Evolutionary conservation across 2,329 filamentous ascomycete species (phyloP).

Genomic region (Dichotomopilus funicola): DNA sequence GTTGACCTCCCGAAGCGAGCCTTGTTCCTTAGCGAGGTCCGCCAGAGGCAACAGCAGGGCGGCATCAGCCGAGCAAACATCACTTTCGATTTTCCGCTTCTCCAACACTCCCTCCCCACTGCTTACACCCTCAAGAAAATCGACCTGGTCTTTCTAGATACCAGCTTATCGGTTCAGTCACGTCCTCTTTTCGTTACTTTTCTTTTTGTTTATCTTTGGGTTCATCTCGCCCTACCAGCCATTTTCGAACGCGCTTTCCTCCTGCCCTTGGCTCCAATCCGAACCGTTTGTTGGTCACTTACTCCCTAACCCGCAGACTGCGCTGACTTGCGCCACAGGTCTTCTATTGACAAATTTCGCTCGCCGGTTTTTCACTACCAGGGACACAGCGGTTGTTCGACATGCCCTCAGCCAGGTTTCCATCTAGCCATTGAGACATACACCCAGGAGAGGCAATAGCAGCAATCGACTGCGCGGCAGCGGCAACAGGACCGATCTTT

Average conservation of each 20-base stretch:
- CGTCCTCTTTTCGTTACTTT: background rate
- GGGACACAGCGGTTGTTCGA: background rate
- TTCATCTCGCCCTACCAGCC: constrained; percentile 16
- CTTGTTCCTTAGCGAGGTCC: constrained; percentile 1
- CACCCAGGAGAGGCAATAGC: background rate
- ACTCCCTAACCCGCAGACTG: constrained; percentile 9
- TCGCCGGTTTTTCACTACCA: constrained; percentile 5
- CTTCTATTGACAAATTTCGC: constrained; percentile 11
- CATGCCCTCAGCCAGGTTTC: constrained; percentile 3
- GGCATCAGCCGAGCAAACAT: constrained; percentile 15
- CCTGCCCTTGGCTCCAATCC: constrained; percentile 9
- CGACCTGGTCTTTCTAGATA: no score
- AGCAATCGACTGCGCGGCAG: constrained; percentile 2
- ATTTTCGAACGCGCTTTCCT: constrained; percentile 8
- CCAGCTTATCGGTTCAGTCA: no score
- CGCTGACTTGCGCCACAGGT: constrained; percentile 20
- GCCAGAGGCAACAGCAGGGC: constrained; percentile 5
- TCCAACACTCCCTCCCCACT: constrained; percentile 1
- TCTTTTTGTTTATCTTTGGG: constrained; percentile 6
- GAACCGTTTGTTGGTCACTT: constrained; percentile 1
- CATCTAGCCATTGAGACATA: background rate
- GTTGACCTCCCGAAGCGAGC: background rate
- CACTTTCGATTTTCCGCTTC: constrained; percentile 1
- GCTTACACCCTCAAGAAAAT: background rate
- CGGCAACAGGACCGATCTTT: background rate